Evolutionary conservation across 2,329 filamentous ascomycete genomes (phyloP).

Genomic region (Amylocarpus encephaloides): DNA sequence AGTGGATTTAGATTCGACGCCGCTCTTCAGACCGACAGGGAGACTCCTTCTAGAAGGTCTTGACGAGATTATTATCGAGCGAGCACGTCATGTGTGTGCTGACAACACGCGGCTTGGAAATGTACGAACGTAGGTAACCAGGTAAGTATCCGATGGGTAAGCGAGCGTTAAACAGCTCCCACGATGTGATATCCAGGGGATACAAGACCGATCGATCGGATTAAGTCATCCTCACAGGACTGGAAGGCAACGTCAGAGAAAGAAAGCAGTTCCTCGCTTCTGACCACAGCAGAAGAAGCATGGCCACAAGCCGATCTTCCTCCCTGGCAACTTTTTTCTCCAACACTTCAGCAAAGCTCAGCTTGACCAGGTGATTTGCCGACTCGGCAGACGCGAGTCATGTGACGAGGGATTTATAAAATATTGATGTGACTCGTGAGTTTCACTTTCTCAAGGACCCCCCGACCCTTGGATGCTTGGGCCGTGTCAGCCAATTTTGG

Average conservation of each 20-base stretch:
- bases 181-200: too few relatives aligned
- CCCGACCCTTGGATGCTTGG: not conserved
- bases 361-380: too few relatives aligned
- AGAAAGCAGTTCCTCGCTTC: constrained; percentile 5
- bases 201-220: too few relatives aligned
- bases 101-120: not conserved
- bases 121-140: not conserved
- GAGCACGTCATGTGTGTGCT: not conserved
- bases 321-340: too few relatives aligned
- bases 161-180: too few relatives aligned
- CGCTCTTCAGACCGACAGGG: not conserved
- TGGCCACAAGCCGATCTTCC: too few relatives aligned
- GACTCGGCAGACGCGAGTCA: too few relatives aligned
- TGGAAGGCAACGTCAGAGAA: constrained; percentile 11
- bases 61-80: not conserved
- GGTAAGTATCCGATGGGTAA: too few relatives aligned
- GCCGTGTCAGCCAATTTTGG: not conserved
- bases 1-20: not conserved
- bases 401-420: not conserved
- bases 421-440: not conserved
- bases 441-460: constrained; percentile 2
- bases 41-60: not conserved
- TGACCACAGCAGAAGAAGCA: constrained; percentile 11
- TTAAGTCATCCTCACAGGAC: too few relatives aligned
- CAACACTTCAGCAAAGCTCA: too few relatives aligned